Conservation (phyloP, 164 flowering plant genomes). For the Litsea cubeba region DNA sequence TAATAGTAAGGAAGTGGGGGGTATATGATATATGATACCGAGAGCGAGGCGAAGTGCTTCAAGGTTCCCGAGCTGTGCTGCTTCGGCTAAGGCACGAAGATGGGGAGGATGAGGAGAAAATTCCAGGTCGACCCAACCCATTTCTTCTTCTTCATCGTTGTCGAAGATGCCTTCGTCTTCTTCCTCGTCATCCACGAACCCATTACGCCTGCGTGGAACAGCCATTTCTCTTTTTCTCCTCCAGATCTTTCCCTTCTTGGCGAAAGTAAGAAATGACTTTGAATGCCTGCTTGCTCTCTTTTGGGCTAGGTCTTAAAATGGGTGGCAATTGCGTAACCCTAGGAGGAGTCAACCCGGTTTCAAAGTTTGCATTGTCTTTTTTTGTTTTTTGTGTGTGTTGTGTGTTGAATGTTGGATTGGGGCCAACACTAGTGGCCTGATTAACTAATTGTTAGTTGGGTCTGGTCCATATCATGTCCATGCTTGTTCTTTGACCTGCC, state of each 20-base stretch:
- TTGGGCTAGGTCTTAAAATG: too few species aligned
- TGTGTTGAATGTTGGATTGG: too few species aligned
- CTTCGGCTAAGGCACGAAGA: conserved; percentile 53
- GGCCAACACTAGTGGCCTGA: too few species aligned
- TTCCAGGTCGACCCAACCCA: conserved; percentile 23
- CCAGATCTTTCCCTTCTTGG: neutral
- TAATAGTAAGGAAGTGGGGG: neutral
- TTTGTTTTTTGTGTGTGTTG: too few species aligned
- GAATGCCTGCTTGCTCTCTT: too few species aligned
- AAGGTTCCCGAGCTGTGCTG: conserved; percentile 58
- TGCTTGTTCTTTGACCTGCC: too few species aligned
- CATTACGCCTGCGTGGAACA: conserved; percentile 61
- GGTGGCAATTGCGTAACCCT: too few species aligned
- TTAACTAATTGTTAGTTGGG: too few species aligned
- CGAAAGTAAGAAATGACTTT: too few species aligned
- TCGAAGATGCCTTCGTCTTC: conserved; percentile 38
- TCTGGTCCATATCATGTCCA: too few species aligned
- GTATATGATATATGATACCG: conserved; percentile 28
- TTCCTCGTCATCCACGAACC: conserved; percentile 49
- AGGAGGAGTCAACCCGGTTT: too few species aligned
- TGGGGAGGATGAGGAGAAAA: conserved; percentile 52
- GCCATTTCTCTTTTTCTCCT: conserved; percentile 41
- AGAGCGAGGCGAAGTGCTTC: conserved; percentile 60
- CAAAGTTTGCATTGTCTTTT: too few species aligned
- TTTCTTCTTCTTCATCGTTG: conserved; percentile 37